Evolutionary conservation across 2,329 filamentous ascomycete species (phyloP), one percentile per base, ranked within the genome.

Genomic region (Cryphonectria carpinicola): DNA sequence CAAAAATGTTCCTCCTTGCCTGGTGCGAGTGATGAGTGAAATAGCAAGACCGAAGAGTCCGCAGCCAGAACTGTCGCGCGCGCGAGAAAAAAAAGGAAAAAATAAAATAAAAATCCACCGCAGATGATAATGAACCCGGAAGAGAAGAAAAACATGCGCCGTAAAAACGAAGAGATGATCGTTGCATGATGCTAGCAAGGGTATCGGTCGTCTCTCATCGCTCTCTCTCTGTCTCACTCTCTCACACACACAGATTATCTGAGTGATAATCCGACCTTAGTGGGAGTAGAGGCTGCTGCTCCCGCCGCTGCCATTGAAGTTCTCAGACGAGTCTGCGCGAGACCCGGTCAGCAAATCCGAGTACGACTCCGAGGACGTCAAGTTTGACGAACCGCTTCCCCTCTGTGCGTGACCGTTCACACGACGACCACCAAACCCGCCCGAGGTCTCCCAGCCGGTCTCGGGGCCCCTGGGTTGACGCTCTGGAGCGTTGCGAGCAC

Each of bases 401-500:
- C 88, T 85, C 74, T 88, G 86, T 78, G 86, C 85, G 77, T 91
- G 89, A 32, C 89, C 89, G 74, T 89, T 89, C 68, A 85, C 77
- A 65, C 89, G 86, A 71, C 80, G 87, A 28, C 81, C 80, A 52
- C 80, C 82, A 75, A 90, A 91, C 1, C 87, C 88, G 66, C 77
- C 77, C 41, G 80, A 82, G 61, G 80, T 82, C 77, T 89, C 88
- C 88, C 89, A 90, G n/a, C 81, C 79, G 11, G 74, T 75, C 76
- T 88, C 87, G 1, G 89, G 89, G 37, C 88, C 88, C 37, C 88
- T 84, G n/a, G 89, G 89, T 79, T 91, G 89, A 71, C 89, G 83
- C 74, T 91, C 89, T 3, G 88, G 88, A 13, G 84, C 84, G 37
- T 83, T 81, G 67, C 82, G 81, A 69, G 76, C 79, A 67, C 77